Evolutionary conservation across 2,329 filamentous ascomycete species (phyloP), one percentile per base, ranked within the genome.

Genomic region (Colletotrichum tropicale): DNA sequence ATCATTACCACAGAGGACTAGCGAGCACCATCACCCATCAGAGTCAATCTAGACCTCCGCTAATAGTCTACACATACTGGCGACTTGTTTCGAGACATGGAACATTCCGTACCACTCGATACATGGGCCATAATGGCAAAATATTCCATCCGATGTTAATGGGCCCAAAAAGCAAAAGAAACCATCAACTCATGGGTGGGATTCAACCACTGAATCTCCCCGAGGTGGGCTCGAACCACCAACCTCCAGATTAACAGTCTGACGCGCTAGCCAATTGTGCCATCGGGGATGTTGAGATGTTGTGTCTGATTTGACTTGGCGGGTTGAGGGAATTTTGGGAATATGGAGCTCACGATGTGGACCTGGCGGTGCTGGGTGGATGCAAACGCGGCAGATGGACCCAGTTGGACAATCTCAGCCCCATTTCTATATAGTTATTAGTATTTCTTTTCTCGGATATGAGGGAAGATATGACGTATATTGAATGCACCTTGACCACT

Each of bases 151-250:
- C 6, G 8, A 18, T 28, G 55, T 28, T 16, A 28, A 28, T 26
- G 5, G 9, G 16, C 13, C 16, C 5, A 28, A 73, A 69, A 70
- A 55, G 3, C 24, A 34, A 5, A 43, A 38, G 16, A 24, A 55
- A 13, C 13, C 7, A 6, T 72, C 68, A 71, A 72, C 68, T 8
- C 2, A 6, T 5, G 6, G 8, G 3, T 62, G 72, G 72, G n/a
- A n/a, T 75, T 8, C 43, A 72, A 75, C 68, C 72, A 71, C 55
- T 28, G 24, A 24, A 34, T 43, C 72, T 71, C 72, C 72, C 72
- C 72, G 72, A 75, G 72, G 72, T 75, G 72, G 72, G 72, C 72
- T 75, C 72, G 72, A 75, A 75, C 72, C 72, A 75, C 72, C 72
- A 75, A 75, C 72, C 72, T 75, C 72, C 72, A 74, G 71, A 74